Base-by-base conservation (phyloP, 2,329 filamentous ascomycete species). In the Botrytis pseudocinerea region DNA sequence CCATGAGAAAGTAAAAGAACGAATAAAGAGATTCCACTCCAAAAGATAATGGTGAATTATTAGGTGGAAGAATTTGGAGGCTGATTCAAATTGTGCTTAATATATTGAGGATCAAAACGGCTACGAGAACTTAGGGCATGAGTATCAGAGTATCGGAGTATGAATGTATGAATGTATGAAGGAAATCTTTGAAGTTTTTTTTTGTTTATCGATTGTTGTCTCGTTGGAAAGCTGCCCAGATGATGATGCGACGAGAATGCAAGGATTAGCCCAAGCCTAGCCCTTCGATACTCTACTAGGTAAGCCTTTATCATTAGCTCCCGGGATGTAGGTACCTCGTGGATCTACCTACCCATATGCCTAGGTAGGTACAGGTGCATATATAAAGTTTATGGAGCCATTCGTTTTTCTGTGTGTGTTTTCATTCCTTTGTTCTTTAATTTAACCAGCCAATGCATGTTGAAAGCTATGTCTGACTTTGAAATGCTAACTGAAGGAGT, bases 241-340 rank as follows among this genome's bases (percentile, higher is more conserved):
- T 59, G 66, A 69, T 64, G 62, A 64, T 64, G 59, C 44, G 59
- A 51, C 69, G 46, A 65, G 69, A 65, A 65, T 71, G 69, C 69
- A 70, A 70, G 69, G 69, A 70, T 70, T 38, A 48, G 32, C 32
- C 42, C 35, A 51, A 70, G 69, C 57, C 69, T 64, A 70, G 69
- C 40, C 54, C 48, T 48, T 62, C 35, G 25, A 18, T 28, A n/a
- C 48, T 51, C 3, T 18, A 51, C 48, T 51, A 51, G 48, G 48
- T 51, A 28, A 69, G 54, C 71, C 72, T 64, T 71, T 64, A 20
- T 63, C 32, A 40, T 64, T 70, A 64, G 69, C 69, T 64, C 69
- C 69, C 69, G 69, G 69, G 69, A 68, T 54, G 63, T 65, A 51
- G 63, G 44, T 38, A n/a, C 42, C 44, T 68, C 46, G 22, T 68